Conservation (phyloP, 2,329 filamentous ascomycete genomes). For the Phyllosticta citriasiana region DNA sequence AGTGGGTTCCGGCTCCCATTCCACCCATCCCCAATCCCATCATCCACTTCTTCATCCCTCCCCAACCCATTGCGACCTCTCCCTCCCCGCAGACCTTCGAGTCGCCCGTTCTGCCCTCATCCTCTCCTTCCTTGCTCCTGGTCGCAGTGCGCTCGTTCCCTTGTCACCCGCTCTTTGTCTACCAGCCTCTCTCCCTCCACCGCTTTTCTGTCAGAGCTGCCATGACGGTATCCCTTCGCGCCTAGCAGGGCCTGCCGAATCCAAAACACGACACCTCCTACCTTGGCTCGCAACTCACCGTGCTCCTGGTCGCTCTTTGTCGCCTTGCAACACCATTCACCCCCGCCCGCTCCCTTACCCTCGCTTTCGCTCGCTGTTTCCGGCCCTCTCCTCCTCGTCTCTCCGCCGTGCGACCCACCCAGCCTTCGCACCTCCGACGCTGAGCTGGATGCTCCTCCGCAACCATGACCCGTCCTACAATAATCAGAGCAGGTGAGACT, state of each 20-base stretch:
- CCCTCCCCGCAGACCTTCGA: background rate
- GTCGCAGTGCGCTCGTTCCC: background rate
- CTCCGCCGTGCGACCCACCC: constrained; percentile 5
- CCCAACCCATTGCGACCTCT: background rate
- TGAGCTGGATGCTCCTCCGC: constrained; percentile 4
- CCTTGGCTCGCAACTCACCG: background rate
- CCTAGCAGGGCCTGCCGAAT: background rate
- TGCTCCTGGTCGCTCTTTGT: background rate
- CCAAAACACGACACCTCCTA: background rate
- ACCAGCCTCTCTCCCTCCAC: background rate
- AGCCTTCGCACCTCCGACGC: background rate
- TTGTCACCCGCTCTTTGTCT: background rate
- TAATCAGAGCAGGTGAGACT: constrained; percentile 44
- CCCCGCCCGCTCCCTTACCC: background rate
- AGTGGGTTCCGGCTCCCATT: background rate
- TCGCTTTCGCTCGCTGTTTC: background rate
- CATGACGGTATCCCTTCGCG: background rate
- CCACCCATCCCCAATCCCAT: background rate
- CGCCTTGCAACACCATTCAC: background rate
- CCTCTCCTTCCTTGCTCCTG: background rate
- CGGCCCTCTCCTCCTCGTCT: background rate
- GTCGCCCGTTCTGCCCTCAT: background rate
- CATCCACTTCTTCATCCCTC: background rate
- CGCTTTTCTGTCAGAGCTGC: background rate
- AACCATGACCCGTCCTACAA: constrained; percentile 45